Percentiles rank a stretch among this genome's conserved stretches.
Evolutionary conservation across 2,329 filamentous ascomycete species (phyloP).

Genomic region (Leptosphaerulina australis): DNA sequence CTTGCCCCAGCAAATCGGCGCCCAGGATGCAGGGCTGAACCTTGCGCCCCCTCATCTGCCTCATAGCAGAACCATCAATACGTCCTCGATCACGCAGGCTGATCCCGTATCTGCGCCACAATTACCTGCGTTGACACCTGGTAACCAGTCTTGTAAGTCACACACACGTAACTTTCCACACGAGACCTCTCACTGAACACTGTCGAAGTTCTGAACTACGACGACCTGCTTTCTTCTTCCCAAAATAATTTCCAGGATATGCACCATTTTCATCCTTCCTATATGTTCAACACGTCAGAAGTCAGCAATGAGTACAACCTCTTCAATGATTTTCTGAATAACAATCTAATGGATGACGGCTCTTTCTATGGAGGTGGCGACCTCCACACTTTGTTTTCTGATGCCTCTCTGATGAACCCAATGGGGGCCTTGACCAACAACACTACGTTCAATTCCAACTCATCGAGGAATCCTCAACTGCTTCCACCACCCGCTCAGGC

Average conservation of each 20-base stretch:
- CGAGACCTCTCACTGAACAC: conserved; percentile 33
- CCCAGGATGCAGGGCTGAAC: conserved; percentile 47
- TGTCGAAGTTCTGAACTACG: conserved; percentile 74
- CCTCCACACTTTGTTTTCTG: conserved; percentile 62
- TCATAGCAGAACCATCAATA: conserved; percentile 44
- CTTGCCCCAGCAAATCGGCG: conserved; percentile 38
- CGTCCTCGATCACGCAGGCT: conserved; percentile 73
- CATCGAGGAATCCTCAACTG: conserved; percentile 54
- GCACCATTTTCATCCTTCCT: conserved; percentile 90
- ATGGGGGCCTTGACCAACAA: conserved; percentile 49
- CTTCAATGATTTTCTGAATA: conserved; percentile 94
- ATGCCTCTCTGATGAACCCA: conserved; percentile 60
- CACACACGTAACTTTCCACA: conserved; percentile 37
- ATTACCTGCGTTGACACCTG: conserved; percentile 65
- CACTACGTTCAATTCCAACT: conserved; percentile 47
- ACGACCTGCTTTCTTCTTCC: conserved; percentile 74
- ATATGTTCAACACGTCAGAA: conserved; percentile 93
- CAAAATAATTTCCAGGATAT: conserved; percentile 92
- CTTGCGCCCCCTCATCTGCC: conserved; percentile 45
- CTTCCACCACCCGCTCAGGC: conserved; percentile 52
- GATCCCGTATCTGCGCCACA: conserved; percentile 71
- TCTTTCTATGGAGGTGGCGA: conserved; percentile 52
- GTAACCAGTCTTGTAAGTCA: conserved; percentile 76
- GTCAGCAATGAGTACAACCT: conserved; percentile 96
- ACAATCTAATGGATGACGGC: conserved; percentile 79